Base-by-base conservation (phyloP, 2,329 filamentous ascomycete genomes). In the Botrytis squamosa region DNA sequence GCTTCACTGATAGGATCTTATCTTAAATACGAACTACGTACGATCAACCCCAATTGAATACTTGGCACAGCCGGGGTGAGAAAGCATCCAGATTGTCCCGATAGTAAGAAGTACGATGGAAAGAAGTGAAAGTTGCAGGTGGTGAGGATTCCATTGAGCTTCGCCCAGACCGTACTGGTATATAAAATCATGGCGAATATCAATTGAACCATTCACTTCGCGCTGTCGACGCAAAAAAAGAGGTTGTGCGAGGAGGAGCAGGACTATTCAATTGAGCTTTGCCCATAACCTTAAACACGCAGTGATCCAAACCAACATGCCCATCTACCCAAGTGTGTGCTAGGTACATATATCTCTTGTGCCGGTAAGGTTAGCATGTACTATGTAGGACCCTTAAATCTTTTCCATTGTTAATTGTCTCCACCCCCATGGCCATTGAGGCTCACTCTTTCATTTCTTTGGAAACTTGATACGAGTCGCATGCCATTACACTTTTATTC, bases 401-500 rank as follows among this genome's bases (percentile, higher is more conserved):
- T 42, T 62, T 62, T 38, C 59, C 59, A 25, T 49, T 49, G 40
- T 46, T 29, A 29, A n/a, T 22, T 52, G 22, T 29, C 33, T 33
- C 64, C 64, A 36, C 29, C n/a, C 44, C 46, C 65, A 40, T 55
- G 52, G 46, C 65, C 65, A 55, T 68, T 55, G 36, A 68, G 36
- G 46, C 65, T 68, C 65, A 40, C 65, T 55, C 65, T 16, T 55
- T 68, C 65, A 68, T 46, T 68, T 55, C 46, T 68, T 18, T n/a
- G 16, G 16, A 29, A 40, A 68, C 46, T 42, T 68, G 46, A 55
- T 68, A 68, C 69, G 59, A 64, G 44, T 64, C 40, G 69, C 59
- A 64, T 25, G n/a, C 44, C 57, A 38, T 62, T 36, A 70, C 33
- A 46, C 55, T 62, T 70, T 70, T n/a, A 10, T n/a, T 49, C 59